phyloP scores from a whole-genome alignment of 1,284 basidiomycete species.

The Microbotryomycetes sp. region DNA sequence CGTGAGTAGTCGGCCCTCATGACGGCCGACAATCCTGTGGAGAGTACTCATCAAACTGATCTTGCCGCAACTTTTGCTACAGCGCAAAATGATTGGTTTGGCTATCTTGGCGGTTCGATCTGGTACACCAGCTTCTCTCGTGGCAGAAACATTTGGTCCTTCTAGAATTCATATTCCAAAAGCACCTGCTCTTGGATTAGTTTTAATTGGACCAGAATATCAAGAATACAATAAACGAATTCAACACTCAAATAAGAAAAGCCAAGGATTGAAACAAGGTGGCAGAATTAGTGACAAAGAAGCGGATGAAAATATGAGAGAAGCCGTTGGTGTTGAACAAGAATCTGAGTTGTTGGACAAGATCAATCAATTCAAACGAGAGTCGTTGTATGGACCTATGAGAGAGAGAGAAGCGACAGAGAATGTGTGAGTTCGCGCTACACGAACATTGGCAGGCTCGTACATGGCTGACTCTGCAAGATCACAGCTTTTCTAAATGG shows the following conservation, averaged over 20 bases:
- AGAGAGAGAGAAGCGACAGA: conserved; percentile 70
- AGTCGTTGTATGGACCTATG: conserved; percentile 76
- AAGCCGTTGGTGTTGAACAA: conserved; percentile 58
- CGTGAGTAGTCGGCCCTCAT: conserved; percentile 40
- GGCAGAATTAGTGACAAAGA: conserved; percentile 12
- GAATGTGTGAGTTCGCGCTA: conserved; percentile 57
- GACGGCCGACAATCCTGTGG: background rate
- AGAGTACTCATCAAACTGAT: background rate
- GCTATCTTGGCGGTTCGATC: conserved; percentile 74
- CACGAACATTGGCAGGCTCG: background rate
- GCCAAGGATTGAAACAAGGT: conserved; percentile 16
- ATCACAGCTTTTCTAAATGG: conserved; percentile 39
- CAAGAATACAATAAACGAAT: conserved; percentile 68
- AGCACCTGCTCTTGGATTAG: conserved; percentile 87
- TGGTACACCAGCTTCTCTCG: conserved; percentile 61
- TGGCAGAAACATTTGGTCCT: conserved; percentile 55
- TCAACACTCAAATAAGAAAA: conserved; percentile 52
- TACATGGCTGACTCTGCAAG: background rate
- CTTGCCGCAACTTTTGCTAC: conserved; percentile 3
- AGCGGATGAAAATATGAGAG: conserved; percentile 25
- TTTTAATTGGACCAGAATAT: conserved; percentile 90
- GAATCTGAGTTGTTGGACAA: conserved; percentile 45
- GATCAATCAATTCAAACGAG: conserved; percentile 74
- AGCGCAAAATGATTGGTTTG: conserved; percentile 97
- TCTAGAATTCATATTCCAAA: conserved; percentile 84